A percentile compares a stretch with the other conserved stretches of the same genome.
phyloP scores from a whole-genome alignment of 768 basidiomycete species.

The Cyclocybe cylindracea region DNA sequence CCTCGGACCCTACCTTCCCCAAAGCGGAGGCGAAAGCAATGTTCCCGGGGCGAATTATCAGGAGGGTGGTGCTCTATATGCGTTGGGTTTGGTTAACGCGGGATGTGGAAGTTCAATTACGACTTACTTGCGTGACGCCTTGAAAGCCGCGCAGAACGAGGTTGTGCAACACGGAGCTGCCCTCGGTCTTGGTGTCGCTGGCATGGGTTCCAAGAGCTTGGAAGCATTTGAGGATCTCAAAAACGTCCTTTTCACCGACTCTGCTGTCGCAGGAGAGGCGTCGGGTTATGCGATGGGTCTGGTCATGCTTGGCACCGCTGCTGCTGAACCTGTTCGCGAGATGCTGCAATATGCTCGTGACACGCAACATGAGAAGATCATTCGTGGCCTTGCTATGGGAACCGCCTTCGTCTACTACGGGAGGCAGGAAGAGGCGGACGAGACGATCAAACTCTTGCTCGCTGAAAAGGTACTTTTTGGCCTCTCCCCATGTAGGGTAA shows the following conservation, averaged over 20 bases:
- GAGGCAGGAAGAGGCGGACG: constrained; percentile 88
- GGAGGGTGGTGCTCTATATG: constrained; percentile 96
- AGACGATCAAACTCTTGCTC: constrained; percentile 73
- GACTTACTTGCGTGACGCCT: constrained; percentile 75
- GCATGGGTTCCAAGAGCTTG: constrained; percentile 87
- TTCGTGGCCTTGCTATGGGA: constrained; percentile 91
- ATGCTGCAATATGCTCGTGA: constrained; percentile 97
- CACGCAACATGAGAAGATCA: constrained; percentile 99
- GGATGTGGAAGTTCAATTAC: constrained; percentile 81
- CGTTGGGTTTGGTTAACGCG: constrained; percentile 92
- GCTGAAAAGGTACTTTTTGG: constrained; percentile 75
- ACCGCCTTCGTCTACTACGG: constrained; percentile 92
- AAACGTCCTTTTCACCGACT: constrained; percentile 87
- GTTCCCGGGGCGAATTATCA: constrained; percentile 83
- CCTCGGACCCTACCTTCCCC: constrained; percentile 91
- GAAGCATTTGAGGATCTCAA: constrained; percentile 94
- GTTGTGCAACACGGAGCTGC: constrained; percentile 97
- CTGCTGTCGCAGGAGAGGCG: constrained; percentile 94
- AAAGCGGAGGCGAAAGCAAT: constrained; percentile 71
- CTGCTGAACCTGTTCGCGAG: constrained; percentile 78
- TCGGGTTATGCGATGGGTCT: constrained; percentile 98
- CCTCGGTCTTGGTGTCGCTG: constrained; percentile 93
- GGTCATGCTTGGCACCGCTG: constrained; percentile 95
- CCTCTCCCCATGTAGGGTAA: neutral
- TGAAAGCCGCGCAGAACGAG: constrained; percentile 77